Evolutionary conservation across 2,329 filamentous ascomycete species (phyloP).

Genomic region (Aspergillus felis): DNA sequence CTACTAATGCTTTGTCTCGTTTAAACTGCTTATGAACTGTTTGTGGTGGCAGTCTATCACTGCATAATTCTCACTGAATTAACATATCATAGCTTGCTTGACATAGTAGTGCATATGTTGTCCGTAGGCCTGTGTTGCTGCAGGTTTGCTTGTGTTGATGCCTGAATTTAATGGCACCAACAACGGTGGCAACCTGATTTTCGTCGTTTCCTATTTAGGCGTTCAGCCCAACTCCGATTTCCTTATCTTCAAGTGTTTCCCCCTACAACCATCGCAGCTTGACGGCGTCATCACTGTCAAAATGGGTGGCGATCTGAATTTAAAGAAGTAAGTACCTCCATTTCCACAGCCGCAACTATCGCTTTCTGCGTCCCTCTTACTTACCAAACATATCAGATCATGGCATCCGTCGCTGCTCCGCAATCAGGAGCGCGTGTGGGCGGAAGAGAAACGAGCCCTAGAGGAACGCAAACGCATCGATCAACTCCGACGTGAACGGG

Average conservation of each 20-base stretch:
- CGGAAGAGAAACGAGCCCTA: slow-evolving; percentile 86
- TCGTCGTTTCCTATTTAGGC: not conserved
- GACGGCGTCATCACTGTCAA: slow-evolving; percentile 32
- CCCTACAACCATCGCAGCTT: not conserved
- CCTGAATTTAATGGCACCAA: not conserved
- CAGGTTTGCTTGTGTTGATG: not conserved
- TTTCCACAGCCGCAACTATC: not conserved
- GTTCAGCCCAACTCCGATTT: not conserved
- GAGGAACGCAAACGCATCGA: slow-evolving; percentile 93
- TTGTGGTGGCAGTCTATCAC: not conserved
- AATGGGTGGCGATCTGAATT: slow-evolving; percentile 93
- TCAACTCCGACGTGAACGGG: slow-evolving; percentile 85
- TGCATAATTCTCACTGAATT: slow-evolving; percentile 6
- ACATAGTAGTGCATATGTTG: slow-evolving; percentile 7
- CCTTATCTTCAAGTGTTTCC: not conserved
- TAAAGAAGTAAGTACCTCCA: slow-evolving; percentile 63
- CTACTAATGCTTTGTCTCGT: slow-evolving; percentile 11
- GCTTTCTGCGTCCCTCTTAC: not conserved
- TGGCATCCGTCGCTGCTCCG: slow-evolving; percentile 89
- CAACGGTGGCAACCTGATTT: not conserved
- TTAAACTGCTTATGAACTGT: not conserved
- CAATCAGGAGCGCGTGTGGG: slow-evolving; percentile 88
- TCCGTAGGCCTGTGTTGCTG: not conserved
- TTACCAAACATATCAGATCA: slow-evolving; percentile 48
- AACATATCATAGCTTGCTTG: not conserved